Evolutionary conservation across 352 stramenopile species (phyloP).

Genomic region (Phytophthora tubulina): DNA sequence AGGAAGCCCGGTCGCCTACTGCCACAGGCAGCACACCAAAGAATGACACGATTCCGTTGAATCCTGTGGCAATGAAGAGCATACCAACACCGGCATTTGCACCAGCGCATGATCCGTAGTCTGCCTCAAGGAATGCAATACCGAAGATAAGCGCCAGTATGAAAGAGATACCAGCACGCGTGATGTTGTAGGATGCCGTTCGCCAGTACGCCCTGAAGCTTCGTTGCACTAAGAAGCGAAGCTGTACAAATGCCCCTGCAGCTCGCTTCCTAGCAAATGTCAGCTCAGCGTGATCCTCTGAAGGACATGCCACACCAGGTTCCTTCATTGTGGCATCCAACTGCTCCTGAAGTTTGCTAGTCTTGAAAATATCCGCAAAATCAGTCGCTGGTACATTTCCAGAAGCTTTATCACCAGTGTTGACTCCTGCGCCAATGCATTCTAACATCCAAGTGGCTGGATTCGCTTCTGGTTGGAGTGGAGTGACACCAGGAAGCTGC

Average conservation of each 20-base stretch:
- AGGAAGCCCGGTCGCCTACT: constrained; percentile 84
- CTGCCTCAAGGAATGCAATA: constrained; percentile 65
- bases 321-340: constrained; percentile 38
- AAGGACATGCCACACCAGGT: constrained; percentile 44
- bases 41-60: constrained; percentile 88
- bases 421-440: constrained; percentile 58
- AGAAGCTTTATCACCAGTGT: constrained; percentile 14
- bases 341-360: constrained; percentile 38
- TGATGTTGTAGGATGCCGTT: constrained; percentile 84
- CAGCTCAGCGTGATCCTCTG: constrained; percentile 33
- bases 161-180: constrained; percentile 68
- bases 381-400: constrained; percentile 23
- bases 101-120: constrained; percentile 59
- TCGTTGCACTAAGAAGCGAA: constrained; percentile 50
- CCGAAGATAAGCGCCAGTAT: constrained; percentile 85
- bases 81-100: constrained; percentile 73
- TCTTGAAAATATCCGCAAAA: constrained; percentile 53
- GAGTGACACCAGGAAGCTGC: constrained; percentile 42
- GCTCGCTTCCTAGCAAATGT: constrained; percentile 47
- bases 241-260: constrained; percentile 38
- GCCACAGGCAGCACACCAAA: constrained; percentile 84
- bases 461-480: constrained; percentile 44
- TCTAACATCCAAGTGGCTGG: constrained; percentile 91
- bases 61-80: constrained; percentile 87
- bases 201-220: constrained; percentile 55